phyloP scores from a whole-genome alignment of 73 alveolate genomes.

The Paramecium primaurelia region DNA sequence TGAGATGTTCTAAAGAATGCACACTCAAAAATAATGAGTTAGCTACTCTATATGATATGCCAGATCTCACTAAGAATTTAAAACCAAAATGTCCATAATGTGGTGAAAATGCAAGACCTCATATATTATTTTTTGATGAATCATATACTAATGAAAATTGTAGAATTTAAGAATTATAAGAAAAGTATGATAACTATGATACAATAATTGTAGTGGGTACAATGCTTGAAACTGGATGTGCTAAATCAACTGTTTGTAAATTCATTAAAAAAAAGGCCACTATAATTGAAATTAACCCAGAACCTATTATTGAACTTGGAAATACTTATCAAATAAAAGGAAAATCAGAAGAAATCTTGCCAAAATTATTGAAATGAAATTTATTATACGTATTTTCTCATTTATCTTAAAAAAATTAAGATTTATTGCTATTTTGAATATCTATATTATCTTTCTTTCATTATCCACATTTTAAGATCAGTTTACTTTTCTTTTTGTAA shows the following conservation, averaged over 20 bases:
- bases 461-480: neutral
- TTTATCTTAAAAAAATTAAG: neutral
- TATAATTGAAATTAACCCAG: constrained; percentile 69
- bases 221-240: constrained; percentile 71
- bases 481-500: neutral
- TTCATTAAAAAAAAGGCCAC: constrained; percentile 61
- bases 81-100: constrained; percentile 72
- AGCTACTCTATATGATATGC: constrained; percentile 59
- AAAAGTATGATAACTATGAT: constrained; percentile 33
- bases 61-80: constrained; percentile 43
- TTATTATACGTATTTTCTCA: constrained; percentile 65
- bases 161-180: constrained; percentile 20
- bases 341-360: constrained; percentile 67
- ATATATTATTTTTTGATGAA: constrained; percentile 77
- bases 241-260: constrained; percentile 52
- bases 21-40: neutral
- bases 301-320: constrained; percentile 67
- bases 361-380: constrained; percentile 56
- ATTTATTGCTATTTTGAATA: too few species aligned
- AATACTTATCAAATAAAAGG: constrained; percentile 45
- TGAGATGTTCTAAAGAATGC: constrained; percentile 75
- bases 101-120: constrained; percentile 72
- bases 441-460: neutral
- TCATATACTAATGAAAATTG: constrained; percentile 59
- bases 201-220: constrained; percentile 73